Evolutionary conservation across 352 stramenopile species (phyloP).

Genomic region (Paralagenidium karlingii): DNA sequence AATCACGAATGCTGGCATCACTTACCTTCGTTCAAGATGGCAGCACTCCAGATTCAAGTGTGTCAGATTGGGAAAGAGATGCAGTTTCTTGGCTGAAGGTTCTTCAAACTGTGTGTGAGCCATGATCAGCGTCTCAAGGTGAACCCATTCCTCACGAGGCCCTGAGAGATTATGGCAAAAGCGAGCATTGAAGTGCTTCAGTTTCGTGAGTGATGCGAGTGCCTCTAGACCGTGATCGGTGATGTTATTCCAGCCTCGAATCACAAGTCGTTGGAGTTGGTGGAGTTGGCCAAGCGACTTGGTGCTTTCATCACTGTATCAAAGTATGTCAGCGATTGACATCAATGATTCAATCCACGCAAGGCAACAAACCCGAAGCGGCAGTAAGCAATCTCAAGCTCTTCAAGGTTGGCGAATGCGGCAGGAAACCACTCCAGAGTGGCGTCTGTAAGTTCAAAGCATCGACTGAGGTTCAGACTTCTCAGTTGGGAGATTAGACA

Average conservation of each 20-base stretch:
- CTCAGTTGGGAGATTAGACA: no score
- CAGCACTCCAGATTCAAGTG: conserved; percentile 60
- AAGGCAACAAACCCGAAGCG: background rate
- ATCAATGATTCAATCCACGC: no score
- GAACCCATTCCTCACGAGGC: conserved; percentile 31
- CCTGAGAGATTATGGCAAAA: conserved; percentile 46
- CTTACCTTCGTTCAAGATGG: conserved; percentile 54
- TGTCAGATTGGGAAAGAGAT: conserved; percentile 25
- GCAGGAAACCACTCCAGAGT: background rate
- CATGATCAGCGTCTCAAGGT: conserved; percentile 42
- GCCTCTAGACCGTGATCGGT: conserved; percentile 15
- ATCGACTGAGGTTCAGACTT: no score
- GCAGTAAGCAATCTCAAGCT: background rate
- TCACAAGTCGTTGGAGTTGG: conserved; percentile 21
- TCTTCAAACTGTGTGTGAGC: conserved; percentile 48
- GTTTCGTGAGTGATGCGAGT: conserved; percentile 13
- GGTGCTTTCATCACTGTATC: conserved; percentile 18
- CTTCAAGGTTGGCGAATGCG: background rate
- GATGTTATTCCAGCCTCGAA: conserved; percentile 28
- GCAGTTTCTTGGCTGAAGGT: conserved; percentile 34
- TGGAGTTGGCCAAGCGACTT: conserved; percentile 16
- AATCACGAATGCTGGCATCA: no score
- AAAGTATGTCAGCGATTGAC: background rate
- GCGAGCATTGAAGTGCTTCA: conserved; percentile 56
- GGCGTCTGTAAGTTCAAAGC: no score